phyloP scores from a whole-genome alignment of 108 stramenopile species.

The Fragilaria radians region DNA sequence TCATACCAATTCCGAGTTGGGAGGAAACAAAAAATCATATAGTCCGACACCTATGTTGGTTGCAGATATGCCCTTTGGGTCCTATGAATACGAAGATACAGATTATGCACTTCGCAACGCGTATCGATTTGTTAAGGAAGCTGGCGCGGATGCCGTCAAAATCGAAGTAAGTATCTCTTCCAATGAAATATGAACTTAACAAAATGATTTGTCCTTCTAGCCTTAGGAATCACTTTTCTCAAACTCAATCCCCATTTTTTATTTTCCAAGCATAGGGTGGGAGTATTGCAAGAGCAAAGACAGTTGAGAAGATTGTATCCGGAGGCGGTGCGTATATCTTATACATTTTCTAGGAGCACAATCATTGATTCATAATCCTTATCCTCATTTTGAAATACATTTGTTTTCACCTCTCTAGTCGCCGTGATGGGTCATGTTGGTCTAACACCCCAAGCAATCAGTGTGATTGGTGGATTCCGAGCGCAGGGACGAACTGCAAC shows the following conservation, averaged over 20 bases:
- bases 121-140: conserved; percentile 88
- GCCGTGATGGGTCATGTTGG: conserved; percentile 99
- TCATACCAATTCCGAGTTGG: neutral
- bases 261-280: conserved; percentile 40
- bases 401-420: conserved; percentile 26
- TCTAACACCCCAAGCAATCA: conserved; percentile 94
- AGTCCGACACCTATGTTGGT: conserved; percentile 74
- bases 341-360: neutral
- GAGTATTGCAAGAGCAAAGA: conserved; percentile 52
- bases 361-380: neutral
- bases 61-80: conserved; percentile 97
- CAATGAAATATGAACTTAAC: neutral
- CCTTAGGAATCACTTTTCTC: neutral
- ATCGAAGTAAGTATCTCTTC: conserved; percentile 68
- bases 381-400: conserved; percentile 1
- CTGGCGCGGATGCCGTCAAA: conserved; percentile 90
- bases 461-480: conserved; percentile 94
- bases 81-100: conserved; percentile 86
- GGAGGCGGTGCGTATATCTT: conserved; percentile 65
- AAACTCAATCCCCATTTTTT: neutral
- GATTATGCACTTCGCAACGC: conserved; percentile 85
- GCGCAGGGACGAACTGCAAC: conserved; percentile 95
- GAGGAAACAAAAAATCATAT: conserved; percentile 9
- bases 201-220: neutral
- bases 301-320: conserved; percentile 78